Evolutionary conservation across 257 asterid genomes (phyloP).

Genomic region (Fraxinus pennsylvanica): DNA sequence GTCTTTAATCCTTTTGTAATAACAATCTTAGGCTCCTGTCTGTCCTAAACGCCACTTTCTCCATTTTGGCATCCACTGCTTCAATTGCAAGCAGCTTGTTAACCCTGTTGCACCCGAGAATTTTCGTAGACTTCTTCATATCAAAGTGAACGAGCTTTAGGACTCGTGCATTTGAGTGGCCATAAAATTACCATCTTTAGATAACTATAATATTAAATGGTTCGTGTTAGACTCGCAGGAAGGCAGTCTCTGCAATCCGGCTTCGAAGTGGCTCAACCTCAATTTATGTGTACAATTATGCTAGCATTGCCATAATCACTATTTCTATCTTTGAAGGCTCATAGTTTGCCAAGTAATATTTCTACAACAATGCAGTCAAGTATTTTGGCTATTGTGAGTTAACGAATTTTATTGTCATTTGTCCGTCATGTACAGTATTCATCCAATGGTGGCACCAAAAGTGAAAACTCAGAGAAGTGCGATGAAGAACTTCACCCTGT

Average conservation of each 20-base stretch:
- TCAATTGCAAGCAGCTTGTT: neutral
- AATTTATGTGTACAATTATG: neutral
- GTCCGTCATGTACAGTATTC: conserved; percentile 39
- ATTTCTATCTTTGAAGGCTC: neutral
- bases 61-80: neutral
- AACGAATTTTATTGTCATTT: neutral
- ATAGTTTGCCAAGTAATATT: neutral
- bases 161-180: neutral
- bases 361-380: neutral
- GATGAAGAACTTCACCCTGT: conserved; percentile 27
- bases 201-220: neutral
- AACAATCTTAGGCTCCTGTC: neutral
- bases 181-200: neutral
- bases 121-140: neutral
- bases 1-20: neutral
- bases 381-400: neutral
- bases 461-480: conserved; percentile 23
- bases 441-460: conserved; percentile 28
- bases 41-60: neutral
- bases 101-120: neutral
- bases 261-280: neutral
- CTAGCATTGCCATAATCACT: neutral
- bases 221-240: neutral
- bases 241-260: neutral
- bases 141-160: neutral